phyloP scores from a whole-genome alignment of 441 rosid species.

The Raphanus hybrid region DNA sequence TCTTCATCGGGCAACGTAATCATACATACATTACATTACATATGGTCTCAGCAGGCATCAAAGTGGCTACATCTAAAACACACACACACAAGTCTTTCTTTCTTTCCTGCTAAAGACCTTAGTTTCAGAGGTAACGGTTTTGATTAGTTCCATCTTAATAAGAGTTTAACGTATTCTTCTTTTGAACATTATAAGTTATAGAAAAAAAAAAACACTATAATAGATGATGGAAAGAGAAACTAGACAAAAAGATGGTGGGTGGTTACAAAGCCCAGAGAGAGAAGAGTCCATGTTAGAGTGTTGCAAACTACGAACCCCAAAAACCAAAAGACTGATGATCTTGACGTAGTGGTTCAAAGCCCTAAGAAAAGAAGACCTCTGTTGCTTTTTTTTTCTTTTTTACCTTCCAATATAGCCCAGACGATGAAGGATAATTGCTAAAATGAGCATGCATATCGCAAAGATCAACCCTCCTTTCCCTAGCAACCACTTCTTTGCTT shows the following conservation, averaged over 20 bases:
- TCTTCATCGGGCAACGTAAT: background rate
- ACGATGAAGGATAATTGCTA: slow-evolving; percentile 80
- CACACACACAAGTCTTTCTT: background rate
- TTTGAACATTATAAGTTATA: background rate
- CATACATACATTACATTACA: too few species aligned
- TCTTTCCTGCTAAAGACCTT: background rate
- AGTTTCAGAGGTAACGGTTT: background rate
- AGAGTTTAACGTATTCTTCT: background rate
- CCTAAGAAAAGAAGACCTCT: background rate
- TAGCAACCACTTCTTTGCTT: slow-evolving; percentile 85
- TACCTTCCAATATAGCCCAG: slow-evolving; percentile 76
- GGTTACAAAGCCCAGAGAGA: background rate
- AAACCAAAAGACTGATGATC: slow-evolving; percentile 1
- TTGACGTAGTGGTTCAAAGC: background rate
- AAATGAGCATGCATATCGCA: slow-evolving; percentile 77
- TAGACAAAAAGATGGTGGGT: slow-evolving; percentile 18
- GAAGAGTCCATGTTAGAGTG: slow-evolving; percentile 24
- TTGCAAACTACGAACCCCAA: slow-evolving; percentile 24
- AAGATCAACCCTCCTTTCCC: slow-evolving; percentile 87
- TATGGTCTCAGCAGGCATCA: too few species aligned
- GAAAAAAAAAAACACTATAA: slow-evolving; percentile 15
- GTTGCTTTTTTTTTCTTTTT: background rate
- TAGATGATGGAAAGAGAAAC: slow-evolving; percentile 7
- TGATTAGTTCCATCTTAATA: background rate
- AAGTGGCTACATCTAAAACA: background rate